Evolutionary conservation across 75 land plant species (phyloP).

Genomic region (Pinus tabuliformis): DNA sequence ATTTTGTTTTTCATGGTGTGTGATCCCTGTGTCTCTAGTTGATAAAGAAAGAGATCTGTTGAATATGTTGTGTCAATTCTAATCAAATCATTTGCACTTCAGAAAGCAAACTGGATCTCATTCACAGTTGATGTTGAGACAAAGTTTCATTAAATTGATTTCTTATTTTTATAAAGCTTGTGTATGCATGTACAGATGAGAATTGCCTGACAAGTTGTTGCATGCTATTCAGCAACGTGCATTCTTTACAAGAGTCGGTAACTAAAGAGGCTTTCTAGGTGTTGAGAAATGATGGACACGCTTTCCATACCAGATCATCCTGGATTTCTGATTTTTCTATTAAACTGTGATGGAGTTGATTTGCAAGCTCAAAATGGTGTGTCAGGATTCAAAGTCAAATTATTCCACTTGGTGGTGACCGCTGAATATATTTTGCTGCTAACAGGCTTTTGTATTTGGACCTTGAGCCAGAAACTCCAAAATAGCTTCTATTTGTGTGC

Average conservation of each 20-base stretch:
- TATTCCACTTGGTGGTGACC: not conserved
- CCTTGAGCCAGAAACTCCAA: not conserved
- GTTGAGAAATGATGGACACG: not conserved
- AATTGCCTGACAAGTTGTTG: not conserved
- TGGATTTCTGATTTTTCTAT: not conserved
- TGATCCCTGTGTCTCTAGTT: constrained; percentile 1
- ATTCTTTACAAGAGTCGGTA: not conserved
- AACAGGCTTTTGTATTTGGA: not conserved
- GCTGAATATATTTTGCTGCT: not conserved
- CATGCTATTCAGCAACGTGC: not conserved
- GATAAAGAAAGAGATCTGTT: not conserved
- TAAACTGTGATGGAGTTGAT: not conserved
- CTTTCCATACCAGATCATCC: not conserved
- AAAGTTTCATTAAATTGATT: not conserved
- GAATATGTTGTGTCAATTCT: not conserved
- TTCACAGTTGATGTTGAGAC: not conserved
- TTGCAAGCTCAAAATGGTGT: not conserved
- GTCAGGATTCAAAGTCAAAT: not conserved
- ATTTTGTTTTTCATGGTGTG: not conserved
- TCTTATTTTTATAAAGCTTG: not conserved
- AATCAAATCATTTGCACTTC: not conserved
- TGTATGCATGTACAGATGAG: not conserved
- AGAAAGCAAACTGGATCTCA: not conserved
- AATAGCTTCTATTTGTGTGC: not conserved
- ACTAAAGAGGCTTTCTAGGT: not conserved